Conservation (phyloP, 768 basidiomycete species). For the Phylloporus sp. region DNA sequence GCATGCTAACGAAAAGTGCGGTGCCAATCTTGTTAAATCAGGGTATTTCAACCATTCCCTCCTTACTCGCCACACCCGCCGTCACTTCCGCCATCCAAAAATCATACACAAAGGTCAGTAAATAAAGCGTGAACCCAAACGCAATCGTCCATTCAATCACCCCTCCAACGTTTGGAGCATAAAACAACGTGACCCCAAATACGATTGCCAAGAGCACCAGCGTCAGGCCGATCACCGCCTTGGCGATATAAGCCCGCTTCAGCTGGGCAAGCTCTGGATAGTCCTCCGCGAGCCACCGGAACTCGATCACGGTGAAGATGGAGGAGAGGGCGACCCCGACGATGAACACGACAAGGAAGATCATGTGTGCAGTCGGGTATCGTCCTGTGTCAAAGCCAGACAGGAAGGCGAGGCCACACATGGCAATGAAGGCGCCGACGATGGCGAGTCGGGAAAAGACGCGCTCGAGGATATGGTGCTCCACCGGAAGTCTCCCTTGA, state of each 20-base stretch:
- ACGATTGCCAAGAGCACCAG: constrained; percentile 61
- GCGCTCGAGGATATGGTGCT: constrained; percentile 54
- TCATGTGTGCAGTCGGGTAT: constrained; percentile 47
- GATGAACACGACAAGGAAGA: constrained; percentile 70
- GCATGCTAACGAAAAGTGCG: background rate
- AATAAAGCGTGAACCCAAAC: constrained; percentile 69
- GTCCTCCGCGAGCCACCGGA: constrained; percentile 60
- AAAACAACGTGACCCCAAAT: constrained; percentile 53
- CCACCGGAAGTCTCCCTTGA: constrained; percentile 59
- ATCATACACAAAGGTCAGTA: constrained; percentile 71
- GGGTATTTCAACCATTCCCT: constrained; percentile 7
- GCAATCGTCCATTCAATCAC: constrained; percentile 73
- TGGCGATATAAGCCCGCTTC: constrained; percentile 53
- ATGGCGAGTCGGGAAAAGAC: constrained; percentile 56
- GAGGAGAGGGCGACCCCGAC: constrained; percentile 68
- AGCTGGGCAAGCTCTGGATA: constrained; percentile 44
- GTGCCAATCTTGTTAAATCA: background rate
- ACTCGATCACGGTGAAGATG: constrained; percentile 72
- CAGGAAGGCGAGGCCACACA: constrained; percentile 60
- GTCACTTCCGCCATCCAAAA: constrained; percentile 49
- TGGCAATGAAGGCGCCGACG: constrained; percentile 58
- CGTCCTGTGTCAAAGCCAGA: constrained; percentile 68
- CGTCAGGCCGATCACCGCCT: constrained; percentile 54
- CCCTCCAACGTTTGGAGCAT: constrained; percentile 49
- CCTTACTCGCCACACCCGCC: background rate